Evolutionary conservation across 495 filamentous ascomycete genomes (phyloP).

Genomic region (Umbilicaria muhlenbergii): DNA sequence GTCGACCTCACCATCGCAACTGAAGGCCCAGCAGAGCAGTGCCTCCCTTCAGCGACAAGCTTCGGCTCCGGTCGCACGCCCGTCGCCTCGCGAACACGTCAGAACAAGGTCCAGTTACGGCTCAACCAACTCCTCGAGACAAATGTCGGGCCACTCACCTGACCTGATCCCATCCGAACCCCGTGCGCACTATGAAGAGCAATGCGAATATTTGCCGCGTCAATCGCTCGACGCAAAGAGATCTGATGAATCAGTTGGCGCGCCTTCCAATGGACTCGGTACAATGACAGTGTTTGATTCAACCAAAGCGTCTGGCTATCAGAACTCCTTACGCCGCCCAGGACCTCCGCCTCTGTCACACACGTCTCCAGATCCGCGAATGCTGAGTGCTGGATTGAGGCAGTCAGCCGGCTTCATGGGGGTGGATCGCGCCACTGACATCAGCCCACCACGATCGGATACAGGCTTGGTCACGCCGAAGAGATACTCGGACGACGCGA

Average conservation of each 20-base stretch:
- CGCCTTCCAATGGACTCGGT: constrained; percentile 51
- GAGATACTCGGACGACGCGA: constrained; percentile 73
- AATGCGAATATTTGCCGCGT: constrained; percentile 2
- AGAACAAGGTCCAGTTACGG: constrained; percentile 33
- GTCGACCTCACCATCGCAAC: neutral
- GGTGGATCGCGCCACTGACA: constrained; percentile 43
- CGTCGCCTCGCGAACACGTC: constrained; percentile 25
- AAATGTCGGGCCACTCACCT: constrained; percentile 31
- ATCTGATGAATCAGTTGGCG: constrained; percentile 56
- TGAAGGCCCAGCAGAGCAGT: constrained; percentile 6
- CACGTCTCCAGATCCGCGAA: constrained; percentile 38
- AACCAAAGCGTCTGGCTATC: constrained; percentile 36
- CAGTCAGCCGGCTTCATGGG: constrained; percentile 71
- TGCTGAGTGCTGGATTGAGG: constrained; percentile 46
- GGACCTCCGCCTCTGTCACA: constrained; percentile 30
- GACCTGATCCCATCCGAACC: constrained; percentile 19
- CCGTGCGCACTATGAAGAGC: constrained; percentile 16
- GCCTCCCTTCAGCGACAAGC: constrained; percentile 47
- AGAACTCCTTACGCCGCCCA: constrained; percentile 20
- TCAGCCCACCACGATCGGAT: constrained; percentile 31
- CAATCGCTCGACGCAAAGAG: constrained; percentile 43
- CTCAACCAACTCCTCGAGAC: constrained; percentile 30
- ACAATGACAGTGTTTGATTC: constrained; percentile 52
- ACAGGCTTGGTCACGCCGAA: constrained; percentile 34
- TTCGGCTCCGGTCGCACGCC: constrained; percentile 40